These are phyloP conservation scores for Pseudozyma thailandica DNA, from an alignment of 1,284 basidiomycete genomes.

Conservation along the genomic window DNA sequence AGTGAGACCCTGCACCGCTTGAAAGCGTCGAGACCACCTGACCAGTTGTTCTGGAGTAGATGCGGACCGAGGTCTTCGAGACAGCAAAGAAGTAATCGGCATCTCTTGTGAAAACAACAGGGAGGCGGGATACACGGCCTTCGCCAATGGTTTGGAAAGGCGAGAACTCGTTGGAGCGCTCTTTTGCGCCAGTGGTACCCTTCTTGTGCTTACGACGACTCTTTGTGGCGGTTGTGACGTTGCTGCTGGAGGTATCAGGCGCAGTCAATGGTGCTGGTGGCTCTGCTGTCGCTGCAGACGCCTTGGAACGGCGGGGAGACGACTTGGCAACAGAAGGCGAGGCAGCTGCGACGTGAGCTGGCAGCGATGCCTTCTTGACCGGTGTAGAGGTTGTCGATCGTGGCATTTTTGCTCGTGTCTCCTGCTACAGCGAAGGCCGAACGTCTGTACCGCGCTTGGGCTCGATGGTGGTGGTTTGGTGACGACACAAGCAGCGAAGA, in stretches of 20 bases:
- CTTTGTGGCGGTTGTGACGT: constrained; percentile 4
- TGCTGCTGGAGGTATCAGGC: constrained; percentile 18
- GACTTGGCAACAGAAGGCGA: constrained; percentile 6
- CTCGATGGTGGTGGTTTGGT: too few species aligned
- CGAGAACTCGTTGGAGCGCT: constrained; percentile 28
- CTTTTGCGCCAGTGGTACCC: constrained; percentile 13
- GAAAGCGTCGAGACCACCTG: constrained; percentile 64
- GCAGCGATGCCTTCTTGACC: constrained; percentile 18
- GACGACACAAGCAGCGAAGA: too few species aligned
- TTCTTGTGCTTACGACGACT: constrained; percentile 33
- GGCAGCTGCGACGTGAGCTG: constrained; percentile 9
- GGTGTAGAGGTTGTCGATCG: constrained; percentile 31
- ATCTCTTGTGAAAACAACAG: constrained; percentile 50
- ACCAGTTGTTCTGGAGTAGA: constrained; percentile 61
- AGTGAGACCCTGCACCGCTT: constrained; percentile 43
- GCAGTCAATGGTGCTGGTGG: not conserved
- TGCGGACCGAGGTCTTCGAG: constrained; percentile 54
- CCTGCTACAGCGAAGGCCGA: not conserved
- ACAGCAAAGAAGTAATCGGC: constrained; percentile 62
- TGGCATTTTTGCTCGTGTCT: constrained; percentile 10
- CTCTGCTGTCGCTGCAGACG: constrained; percentile 6
- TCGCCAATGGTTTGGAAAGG: constrained; percentile 44
- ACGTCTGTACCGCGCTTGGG: too few species aligned
- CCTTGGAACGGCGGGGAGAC: constrained; percentile 6
- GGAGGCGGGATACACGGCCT: constrained; percentile 39